These are phyloP conservation scores for Calonectria henricotiae DNA, from an alignment of 2,329 filamentous ascomycete species.

Conservation along the genomic window DNA sequence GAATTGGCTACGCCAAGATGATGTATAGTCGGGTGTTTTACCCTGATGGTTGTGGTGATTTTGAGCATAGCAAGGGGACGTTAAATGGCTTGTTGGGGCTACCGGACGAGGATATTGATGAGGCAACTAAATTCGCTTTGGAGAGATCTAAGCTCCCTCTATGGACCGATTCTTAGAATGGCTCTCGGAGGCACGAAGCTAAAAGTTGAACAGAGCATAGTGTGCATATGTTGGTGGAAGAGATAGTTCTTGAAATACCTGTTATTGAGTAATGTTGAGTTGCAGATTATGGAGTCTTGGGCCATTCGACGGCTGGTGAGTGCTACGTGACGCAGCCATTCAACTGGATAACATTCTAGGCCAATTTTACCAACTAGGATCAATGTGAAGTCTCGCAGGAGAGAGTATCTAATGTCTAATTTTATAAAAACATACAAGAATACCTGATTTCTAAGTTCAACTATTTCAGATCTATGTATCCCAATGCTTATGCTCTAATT, in stretches of 20 bases:
- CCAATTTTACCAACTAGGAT: no score
- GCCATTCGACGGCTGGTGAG: no score
- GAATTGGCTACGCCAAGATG: slow-evolving; percentile 63
- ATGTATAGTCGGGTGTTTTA: slow-evolving; percentile 74
- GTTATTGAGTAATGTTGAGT: no score
- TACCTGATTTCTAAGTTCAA: not conserved
- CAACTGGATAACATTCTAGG: no score
- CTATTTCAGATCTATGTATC: not conserved
- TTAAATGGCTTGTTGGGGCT: slow-evolving; percentile 74
- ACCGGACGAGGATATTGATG: slow-evolving; percentile 73
- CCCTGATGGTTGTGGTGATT: slow-evolving; percentile 60
- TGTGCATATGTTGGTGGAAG: no score
- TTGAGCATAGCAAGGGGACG: slow-evolving; percentile 66
- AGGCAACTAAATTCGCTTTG: slow-evolving; percentile 50
- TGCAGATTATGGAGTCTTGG: no score
- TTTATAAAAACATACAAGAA: no score
- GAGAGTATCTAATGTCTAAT: no score
- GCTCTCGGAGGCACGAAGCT: not conserved
- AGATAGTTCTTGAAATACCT: no score
- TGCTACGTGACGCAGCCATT: no score
- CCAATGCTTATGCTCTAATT: slow-evolving; percentile 17
- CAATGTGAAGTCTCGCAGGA: no score
- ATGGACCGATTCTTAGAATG: not conserved
- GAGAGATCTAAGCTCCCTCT: slow-evolving; percentile 13
- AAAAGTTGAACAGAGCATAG: no score